Evolutionary conservation across 495 filamentous ascomycete species (phyloP).

Genomic region (Lophiotrema nucula): DNA sequence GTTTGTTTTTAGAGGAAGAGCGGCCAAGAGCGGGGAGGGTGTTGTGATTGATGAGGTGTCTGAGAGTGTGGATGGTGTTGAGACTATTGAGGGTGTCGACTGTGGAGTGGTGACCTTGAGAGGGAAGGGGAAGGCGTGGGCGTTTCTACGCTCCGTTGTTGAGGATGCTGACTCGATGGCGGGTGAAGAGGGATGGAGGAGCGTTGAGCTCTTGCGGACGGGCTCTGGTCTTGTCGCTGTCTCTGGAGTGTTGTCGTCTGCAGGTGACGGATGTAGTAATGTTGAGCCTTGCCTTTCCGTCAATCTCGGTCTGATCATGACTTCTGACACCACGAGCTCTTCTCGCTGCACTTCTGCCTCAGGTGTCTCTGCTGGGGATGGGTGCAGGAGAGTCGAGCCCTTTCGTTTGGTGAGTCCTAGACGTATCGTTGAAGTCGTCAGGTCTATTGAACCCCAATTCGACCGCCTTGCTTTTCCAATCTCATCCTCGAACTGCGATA

Average conservation of each 20-base stretch:
- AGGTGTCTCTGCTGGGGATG: neutral
- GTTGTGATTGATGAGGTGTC: neutral
- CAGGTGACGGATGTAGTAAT: conserved; percentile 2
- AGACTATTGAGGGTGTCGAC: neutral
- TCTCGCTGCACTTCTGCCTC: neutral
- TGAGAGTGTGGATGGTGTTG: neutral
- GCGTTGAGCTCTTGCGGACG: conserved; percentile 15
- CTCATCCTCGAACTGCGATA: conserved; percentile 12
- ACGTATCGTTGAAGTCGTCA: neutral
- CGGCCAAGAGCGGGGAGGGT: neutral
- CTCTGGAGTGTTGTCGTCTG: neutral
- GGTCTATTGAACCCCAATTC: neutral
- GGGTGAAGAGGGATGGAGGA: conserved; percentile 21
- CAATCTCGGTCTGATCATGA: neutral
- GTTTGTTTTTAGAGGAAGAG: no score
- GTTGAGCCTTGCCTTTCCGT: conserved; percentile 4
- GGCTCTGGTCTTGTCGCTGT: neutral
- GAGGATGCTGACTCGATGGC: neutral
- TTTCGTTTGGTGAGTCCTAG: neutral
- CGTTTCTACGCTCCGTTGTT: neutral
- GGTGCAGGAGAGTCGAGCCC: conserved; percentile 10
- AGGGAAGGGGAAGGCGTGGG: neutral
- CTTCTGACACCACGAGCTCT: neutral
- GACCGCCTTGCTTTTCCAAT: neutral
- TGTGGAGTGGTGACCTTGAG: neutral